Conservation (phyloP, 306 rosid species). For the Casuarina glauca region DNA sequence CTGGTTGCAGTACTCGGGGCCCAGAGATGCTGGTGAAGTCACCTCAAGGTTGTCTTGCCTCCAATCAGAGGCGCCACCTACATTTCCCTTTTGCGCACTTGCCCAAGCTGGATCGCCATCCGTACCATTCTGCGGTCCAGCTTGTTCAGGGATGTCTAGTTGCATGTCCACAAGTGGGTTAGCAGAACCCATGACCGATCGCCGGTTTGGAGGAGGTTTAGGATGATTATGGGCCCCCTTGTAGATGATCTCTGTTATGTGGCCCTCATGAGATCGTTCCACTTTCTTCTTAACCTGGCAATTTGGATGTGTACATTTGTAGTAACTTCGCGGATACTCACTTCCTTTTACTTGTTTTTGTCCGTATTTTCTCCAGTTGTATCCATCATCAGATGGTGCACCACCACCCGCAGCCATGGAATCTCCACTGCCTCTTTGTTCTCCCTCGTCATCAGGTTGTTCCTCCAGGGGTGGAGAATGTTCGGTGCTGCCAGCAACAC, state of each 20-base stretch:
- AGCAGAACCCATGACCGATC: constrained; percentile 61
- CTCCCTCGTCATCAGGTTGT: constrained; percentile 71
- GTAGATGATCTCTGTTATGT: constrained; percentile 88
- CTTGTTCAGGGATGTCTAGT: constrained; percentile 59
- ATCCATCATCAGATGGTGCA: constrained; percentile 80
- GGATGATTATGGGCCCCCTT: constrained; percentile 90
- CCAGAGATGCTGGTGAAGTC: constrained; percentile 65
- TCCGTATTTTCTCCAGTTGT: constrained; percentile 95
- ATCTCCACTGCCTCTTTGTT: constrained; percentile 69
- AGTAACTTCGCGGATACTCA: constrained; percentile 92
- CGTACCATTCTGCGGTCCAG: constrained; percentile 54
- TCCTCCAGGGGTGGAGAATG: constrained; percentile 66
- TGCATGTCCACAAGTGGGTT: constrained; percentile 61
- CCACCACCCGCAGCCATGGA: constrained; percentile 49
- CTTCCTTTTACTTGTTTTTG: constrained; percentile 98
- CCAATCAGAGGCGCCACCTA: constrained; percentile 56
- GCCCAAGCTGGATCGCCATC: constrained; percentile 58
- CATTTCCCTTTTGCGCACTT: constrained; percentile 52
- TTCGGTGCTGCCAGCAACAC: constrained; percentile 40
- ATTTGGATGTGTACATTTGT: constrained; percentile 83
- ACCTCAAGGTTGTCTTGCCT: constrained; percentile 77
- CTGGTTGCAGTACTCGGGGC: constrained; percentile 64
- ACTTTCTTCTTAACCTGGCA: constrained; percentile 94
- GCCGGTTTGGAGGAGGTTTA: constrained; percentile 77
- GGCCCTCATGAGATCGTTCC: constrained; percentile 91